These are phyloP conservation scores for Pleurotus cornucopiae DNA, from an alignment of 768 basidiomycete species.

Conservation along the genomic window DNA sequence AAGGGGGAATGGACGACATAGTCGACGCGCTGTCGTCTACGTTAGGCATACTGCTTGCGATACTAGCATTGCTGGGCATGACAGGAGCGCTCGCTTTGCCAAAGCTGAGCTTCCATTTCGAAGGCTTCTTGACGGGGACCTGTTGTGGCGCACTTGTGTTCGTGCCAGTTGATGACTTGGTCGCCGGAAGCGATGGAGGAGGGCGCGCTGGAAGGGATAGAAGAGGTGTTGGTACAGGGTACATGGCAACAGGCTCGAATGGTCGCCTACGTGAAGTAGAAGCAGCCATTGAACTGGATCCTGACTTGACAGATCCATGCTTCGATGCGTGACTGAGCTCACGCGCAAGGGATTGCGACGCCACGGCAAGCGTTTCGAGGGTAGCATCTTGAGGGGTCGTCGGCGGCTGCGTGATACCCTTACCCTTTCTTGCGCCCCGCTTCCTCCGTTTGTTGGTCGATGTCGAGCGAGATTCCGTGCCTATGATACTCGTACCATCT, in stretches of 20 bases:
- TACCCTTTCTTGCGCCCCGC: slow-evolving; percentile 82
- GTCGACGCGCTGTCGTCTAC: slow-evolving; percentile 23
- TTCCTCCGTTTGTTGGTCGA: slow-evolving; percentile 80
- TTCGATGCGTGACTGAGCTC: slow-evolving; percentile 69
- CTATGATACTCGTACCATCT: slow-evolving; percentile 9
- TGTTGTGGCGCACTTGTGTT: not conserved
- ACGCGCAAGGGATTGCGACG: slow-evolving; percentile 78
- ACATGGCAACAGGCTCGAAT: slow-evolving; percentile 45
- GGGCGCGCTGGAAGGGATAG: slow-evolving; percentile 18
- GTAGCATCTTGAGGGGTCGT: slow-evolving; percentile 47
- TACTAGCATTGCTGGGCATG: slow-evolving; percentile 14
- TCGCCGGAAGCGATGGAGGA: slow-evolving; percentile 31
- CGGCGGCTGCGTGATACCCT: slow-evolving; percentile 37
- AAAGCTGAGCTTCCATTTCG: slow-evolving; percentile 83
- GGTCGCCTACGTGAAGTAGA: slow-evolving; percentile 21
- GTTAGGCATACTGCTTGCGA: slow-evolving; percentile 31
- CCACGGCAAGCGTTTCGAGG: slow-evolving; percentile 68
- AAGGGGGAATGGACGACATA: slow-evolving; percentile 8
- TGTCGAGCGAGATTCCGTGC: slow-evolving; percentile 51
- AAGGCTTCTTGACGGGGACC: slow-evolving; percentile 62
- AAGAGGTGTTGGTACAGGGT: slow-evolving; percentile 34
- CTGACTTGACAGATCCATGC: slow-evolving; percentile 26
- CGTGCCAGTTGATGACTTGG: slow-evolving; percentile 23
- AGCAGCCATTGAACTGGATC: slow-evolving; percentile 24
- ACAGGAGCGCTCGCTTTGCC: slow-evolving; percentile 46